Conservation (phyloP, 78 protist genomes). For the Dictyostelium firmibasis region DNA sequence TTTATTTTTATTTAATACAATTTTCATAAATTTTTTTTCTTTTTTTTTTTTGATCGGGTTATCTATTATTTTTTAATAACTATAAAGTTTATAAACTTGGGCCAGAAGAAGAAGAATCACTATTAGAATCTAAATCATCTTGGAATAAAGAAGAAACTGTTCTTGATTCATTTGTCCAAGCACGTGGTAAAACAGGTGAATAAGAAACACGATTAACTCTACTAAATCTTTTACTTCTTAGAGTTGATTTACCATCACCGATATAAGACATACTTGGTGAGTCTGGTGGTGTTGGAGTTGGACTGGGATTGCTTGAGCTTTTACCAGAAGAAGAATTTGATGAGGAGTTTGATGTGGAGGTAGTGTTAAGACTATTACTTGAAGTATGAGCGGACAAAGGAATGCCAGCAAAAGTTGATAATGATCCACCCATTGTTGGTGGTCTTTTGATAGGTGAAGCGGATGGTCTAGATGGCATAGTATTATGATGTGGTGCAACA, state of each 20-base stretch:
- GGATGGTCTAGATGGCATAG: background rate
- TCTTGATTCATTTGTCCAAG: conserved; percentile 32
- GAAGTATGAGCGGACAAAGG: background rate
- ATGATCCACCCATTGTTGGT: background rate
- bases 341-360: background rate
- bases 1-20: background rate
- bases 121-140: conserved; percentile 13
- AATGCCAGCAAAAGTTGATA: background rate
- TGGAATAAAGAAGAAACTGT: conserved; percentile 66
- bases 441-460: background rate
- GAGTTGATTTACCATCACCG: conserved; percentile 41
- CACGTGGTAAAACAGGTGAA: conserved; percentile 34
- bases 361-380: no score
- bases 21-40: no score
- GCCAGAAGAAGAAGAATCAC: background rate
- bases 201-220: conserved; percentile 44
- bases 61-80: background rate
- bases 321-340: background rate
- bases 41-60: background rate
- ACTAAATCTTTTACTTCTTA: conserved; percentile 37
- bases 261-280: conserved; percentile 14
- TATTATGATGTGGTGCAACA: background rate
- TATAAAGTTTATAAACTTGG: background rate
- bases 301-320: background rate
- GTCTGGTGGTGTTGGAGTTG: conserved; percentile 39